Base-by-base conservation (phyloP, 176 grass and related monocot species). In the Alopecurus myosuroides region DNA sequence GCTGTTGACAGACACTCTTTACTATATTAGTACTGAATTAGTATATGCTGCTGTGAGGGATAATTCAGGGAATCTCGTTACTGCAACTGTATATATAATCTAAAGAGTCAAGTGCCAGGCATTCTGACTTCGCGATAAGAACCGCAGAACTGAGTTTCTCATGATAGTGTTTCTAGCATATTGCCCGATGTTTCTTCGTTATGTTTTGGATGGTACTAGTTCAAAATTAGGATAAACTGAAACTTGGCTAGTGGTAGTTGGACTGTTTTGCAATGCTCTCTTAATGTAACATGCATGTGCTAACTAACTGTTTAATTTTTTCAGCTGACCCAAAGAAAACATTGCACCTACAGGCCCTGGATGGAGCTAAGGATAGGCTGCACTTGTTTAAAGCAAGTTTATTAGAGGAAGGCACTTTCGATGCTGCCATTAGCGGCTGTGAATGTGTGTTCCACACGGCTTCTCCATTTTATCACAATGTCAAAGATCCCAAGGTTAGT, bases 301-400 rank as follows among this genome's bases (percentile, higher is more conserved):
- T 36, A 42, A 46, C 48, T 72, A 70, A 11, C 36, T 78, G n/a
- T n/a, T 14, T 61, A 71, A 11, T 35, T 14, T 64, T 36, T 82
- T 45, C 77, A 92, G 91, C 87, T 66, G 84, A 92, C 56, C 87
- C 87, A 30, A 92, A 92, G 76, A 89, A 89, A 81, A 92, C 87
- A 41, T 42, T 25, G 13, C 91, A 92, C 63, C 53, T 89, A 53
- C 77, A 20, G 23, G 42, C 52, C 1, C 23, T 92, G 28, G 87
- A 92, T 60, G 91, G 91, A 51, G 87, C 87, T 12, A 84, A 79
- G 46, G 91, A 92, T 18, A 89, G 84, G 50, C 46, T 92, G 56
- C 90, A 92, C 42, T 53, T 92, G 11, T 74, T 92, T n/a, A 83
- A 92, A 92, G 90, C 90, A 53, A 89, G 61, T 45, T 40, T 92